Base-by-base conservation (phyloP, 2,329 filamentous ascomycete species). In the Penicillium expansum region DNA sequence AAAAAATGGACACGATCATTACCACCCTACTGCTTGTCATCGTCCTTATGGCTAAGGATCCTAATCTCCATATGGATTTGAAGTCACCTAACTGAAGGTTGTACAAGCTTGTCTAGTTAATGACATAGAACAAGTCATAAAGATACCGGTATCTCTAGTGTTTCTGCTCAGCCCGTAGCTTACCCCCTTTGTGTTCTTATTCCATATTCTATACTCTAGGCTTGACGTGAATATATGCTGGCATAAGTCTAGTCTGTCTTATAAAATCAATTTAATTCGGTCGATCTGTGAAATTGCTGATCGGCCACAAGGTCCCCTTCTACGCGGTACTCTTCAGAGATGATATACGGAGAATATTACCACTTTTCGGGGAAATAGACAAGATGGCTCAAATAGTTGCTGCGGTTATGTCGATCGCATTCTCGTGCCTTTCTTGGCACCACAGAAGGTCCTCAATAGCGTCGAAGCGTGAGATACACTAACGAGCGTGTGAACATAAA, bases 371-470 rank as follows among this genome's bases (percentile, higher is more conserved):
- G 14, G 11, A 22, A 9, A 22, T n/a, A n/a, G 9, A 10, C 14
- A n/a, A 9, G 32, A 33, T 16, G 5, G 20, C 44, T 30, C 33
- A 3, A 33, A 33, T 39, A 2, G 16, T 20, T 20, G 24, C 13
- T 20, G 44, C 11, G 29, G 44, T 49, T 49, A 39, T 18, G 52
- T 35, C 52, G 52, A 54, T 42, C 44, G 14, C 37, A 47, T 53
- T 20, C 35, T 49, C 22, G 24, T 30, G 13, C 42, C 13, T 48
- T 45, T 29, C 42, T 56, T 56, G 54, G 54, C 49, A 37, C 16
- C 49, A 27, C 42, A 13, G 33, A 56, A 56, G 54, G 54, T 56
- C 54, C 54, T 16, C 49, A 41, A 30, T n/a, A 22, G 4, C 27
- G 3, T 22, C 13, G n/a, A 43, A 13, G 4, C 6, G n/a, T 29